Evolutionary conservation across 208 protist genomes (phyloP).

Genomic region (Tetramitus jugosus): DNA sequence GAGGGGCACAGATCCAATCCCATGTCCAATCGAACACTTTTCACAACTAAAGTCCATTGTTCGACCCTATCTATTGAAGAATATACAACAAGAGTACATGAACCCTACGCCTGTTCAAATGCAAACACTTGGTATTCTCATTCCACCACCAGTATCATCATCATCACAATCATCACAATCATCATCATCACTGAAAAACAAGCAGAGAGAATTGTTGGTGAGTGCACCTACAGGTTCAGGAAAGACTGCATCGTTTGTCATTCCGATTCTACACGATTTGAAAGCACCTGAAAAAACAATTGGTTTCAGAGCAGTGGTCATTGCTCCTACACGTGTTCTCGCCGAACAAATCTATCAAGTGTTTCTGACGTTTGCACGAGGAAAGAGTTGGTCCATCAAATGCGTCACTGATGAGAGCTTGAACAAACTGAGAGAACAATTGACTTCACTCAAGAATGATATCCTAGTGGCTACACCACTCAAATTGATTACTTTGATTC

Average conservation of each 20-base stretch:
- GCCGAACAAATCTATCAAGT: constrained; percentile 86
- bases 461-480: constrained; percentile 75
- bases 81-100: constrained; percentile 50
- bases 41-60: not conserved
- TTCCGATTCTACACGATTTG: constrained; percentile 81
- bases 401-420: too few species aligned
- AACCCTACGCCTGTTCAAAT: constrained; percentile 91
- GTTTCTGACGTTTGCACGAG: constrained; percentile 66
- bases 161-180: constrained; percentile 63
- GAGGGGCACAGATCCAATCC: not conserved
- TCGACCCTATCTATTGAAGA: not conserved
- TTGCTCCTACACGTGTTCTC: constrained; percentile 90
- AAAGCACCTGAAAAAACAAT: constrained; percentile 54
- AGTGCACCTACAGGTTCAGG: constrained; percentile 79
- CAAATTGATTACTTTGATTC: constrained; percentile 43
- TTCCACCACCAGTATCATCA: too few species aligned
- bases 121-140: constrained; percentile 85
- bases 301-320: constrained; percentile 81
- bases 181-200: constrained; percentile 43
- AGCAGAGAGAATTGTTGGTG: constrained; percentile 45
- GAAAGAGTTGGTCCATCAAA: constrained; percentile 68
- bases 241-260: constrained; percentile 85
- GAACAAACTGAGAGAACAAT: too few species aligned
- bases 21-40: not conserved
- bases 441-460: constrained; percentile 43